Base-by-base conservation (phyloP, 192 early-diverging fungal genomes). In the Phycomyces blakesleeanus region DNA sequence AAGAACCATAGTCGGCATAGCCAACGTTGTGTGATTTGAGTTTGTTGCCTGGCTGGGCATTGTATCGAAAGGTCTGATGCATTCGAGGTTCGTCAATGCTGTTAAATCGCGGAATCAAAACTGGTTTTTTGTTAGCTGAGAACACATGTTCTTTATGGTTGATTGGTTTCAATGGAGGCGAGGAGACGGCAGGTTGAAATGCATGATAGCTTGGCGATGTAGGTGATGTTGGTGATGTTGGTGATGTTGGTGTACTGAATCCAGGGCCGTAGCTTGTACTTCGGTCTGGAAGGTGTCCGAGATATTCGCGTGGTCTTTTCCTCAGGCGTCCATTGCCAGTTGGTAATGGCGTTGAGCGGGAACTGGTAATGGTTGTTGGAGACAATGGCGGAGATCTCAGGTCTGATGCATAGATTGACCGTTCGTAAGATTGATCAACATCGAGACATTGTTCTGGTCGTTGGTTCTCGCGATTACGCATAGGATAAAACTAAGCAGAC, bases 1-100 rank as follows among this genome's bases (percentile, higher is more conserved):
- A 34, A 22, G 51, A 56, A 1, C 74, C 74, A 50, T 67, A 70
- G 60, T 76, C 74, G 21, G 74, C 74, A 63, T 67, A 76, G 3
- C 74, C 74, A 1, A 76, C 59, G 14, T 40, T 27, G 34, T 65
- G 67, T 1, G 72, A 69, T 5, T 40, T 22, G 0, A 69, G 25
- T 12, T 37, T 27, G 9, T 47, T 51, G 18, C 50, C n/a, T 14
- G 51, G 18, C 0, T 12, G 15, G 3, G 51, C 53, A 29, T 47
- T 55, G 38, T 69, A 69, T 14, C 55, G 25, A 44, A 62, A 68
- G 16, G 67, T 68, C 41, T 68, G 72, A 49, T 74, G 72, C 16
- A 69, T 16, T 56, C 63, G 54, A 39, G 72, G 62, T 10, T 64
- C 57, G 14, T 53, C 57, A 29, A 69, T 26, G n/a, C 65, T 51